Base-by-base conservation (phyloP, 2,329 filamentous ascomycete genomes). In the Neofusicoccum parvum region DNA sequence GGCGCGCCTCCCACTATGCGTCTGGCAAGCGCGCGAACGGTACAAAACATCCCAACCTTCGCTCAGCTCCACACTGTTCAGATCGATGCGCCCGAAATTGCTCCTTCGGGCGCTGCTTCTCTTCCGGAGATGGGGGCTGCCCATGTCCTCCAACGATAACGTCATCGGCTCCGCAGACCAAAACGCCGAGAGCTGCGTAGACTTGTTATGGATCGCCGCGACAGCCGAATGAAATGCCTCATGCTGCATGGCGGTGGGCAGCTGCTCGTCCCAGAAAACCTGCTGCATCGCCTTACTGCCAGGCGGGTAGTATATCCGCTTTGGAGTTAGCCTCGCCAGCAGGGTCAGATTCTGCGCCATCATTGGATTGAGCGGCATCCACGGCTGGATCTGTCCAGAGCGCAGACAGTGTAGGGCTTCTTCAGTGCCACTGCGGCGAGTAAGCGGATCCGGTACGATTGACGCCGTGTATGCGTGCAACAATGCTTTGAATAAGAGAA, bases 381-480 rank as follows among this genome's bases (percentile, higher is more conserved):
- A 75, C 2, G 75, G 75, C 41, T 85, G 83, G 41, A 81, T 83
- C 1, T 75, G 73, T 0, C 82, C 85, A 0, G 86, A 85, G 2
- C 73, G 69, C 0, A 90, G 74, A 39, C 79, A 81, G 1, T 80
- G 73, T 0, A 87, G 66, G 0, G 86, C 83, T 72, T 90, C 87
- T 70, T 91, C 88, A 0, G 81, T 83, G 0, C 89, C 89, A 0
- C 86, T 90, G 0, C 82, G 79, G 0, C 80, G 75, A 0, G 87
- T 90, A 0, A 91, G 78, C 0, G 79, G 75, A 70, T 91, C 89
- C 0, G 85, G 82, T 0, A 90, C 43, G 0, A 82, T 70, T 36
- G 83, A 86, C 0, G 88, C 88, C 0, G 88, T 91, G 5, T 82
- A 74, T 0, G 88, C 88, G 70, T 91, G 88, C 1, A 87, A 72